Percentiles rank a stretch among this genome's conserved stretches.
Evolutionary conservation across 2,329 filamentous ascomycete genomes (phyloP).

Genomic region (Fusarium sp.): DNA sequence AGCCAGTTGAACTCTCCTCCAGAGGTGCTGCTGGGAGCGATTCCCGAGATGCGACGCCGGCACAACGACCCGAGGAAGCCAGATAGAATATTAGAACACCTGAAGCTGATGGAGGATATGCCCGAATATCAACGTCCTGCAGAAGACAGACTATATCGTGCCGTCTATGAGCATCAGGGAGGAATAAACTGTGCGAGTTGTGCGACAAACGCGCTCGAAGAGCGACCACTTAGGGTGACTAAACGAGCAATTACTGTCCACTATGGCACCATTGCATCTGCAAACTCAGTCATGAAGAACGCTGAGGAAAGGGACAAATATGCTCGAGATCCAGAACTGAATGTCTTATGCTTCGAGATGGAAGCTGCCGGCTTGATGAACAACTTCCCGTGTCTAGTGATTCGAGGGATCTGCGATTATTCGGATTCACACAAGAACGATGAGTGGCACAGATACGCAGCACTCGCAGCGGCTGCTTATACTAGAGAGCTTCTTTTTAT

Average conservation of each 20-base stretch:
- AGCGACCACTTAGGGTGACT: not conserved
- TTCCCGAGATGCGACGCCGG: not conserved
- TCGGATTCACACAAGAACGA: too few relatives aligned
- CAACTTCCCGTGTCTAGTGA: not conserved
- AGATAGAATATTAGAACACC: not conserved
- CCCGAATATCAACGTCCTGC: not conserved
- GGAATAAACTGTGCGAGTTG: not conserved
- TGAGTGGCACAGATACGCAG: too few relatives aligned
- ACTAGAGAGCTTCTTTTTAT: too few relatives aligned
- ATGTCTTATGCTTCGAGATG: not conserved
- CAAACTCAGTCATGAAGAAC: not conserved
- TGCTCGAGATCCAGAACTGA: not conserved
- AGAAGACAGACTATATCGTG: not conserved
- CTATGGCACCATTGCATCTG: not conserved
- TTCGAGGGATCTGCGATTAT: not conserved
- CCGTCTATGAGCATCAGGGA: not conserved
- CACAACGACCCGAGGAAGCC: not conserved
- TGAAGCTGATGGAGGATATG: not conserved
- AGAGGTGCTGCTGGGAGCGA: not conserved
- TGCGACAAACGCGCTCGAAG: not conserved
- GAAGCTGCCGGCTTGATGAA: not conserved
- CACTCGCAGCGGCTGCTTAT: too few relatives aligned
- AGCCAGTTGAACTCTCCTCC: conserved; percentile 29
- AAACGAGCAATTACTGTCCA: not conserved
- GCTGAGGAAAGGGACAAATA: not conserved